Evolutionary conservation across 345 rosid species (phyloP).

Genomic region (Populus pruinosa): DNA sequence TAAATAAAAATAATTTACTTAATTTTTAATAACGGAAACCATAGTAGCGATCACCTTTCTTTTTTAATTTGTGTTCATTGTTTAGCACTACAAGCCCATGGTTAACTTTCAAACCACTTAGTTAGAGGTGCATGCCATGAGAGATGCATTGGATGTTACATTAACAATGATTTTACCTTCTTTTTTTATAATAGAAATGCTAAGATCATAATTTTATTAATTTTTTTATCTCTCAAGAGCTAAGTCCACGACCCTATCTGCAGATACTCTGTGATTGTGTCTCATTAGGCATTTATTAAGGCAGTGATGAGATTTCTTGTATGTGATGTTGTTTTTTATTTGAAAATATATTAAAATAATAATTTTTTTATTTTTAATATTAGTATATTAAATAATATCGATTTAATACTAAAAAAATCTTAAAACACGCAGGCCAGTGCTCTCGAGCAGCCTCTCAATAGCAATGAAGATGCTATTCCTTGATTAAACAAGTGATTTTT

Average conservation of each 20-base stretch:
- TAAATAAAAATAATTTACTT: no score
- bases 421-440: no score
- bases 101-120: neutral
- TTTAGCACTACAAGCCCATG: neutral
- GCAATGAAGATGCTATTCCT: neutral
- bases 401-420: no score
- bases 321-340: no score
- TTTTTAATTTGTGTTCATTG: neutral
- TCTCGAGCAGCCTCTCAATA: neutral
- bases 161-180: neutral
- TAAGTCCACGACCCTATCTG: neutral
- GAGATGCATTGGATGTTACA: neutral
- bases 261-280: neutral
- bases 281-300: neutral
- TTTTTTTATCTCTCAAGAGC: neutral
- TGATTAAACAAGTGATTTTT: neutral
- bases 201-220: neutral
- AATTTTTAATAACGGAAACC: no score
- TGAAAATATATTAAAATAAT: no score
- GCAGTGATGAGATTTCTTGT: no score
- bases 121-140: neutral
- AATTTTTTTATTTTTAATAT: no score
- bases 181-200: neutral
- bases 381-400: no score
- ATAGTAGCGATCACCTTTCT: neutral